A percentile compares a stretch with the other conserved stretches of the same genome.
These are phyloP conservation scores for Salix exigua DNA, from an alignment of 345 rosid species.

Conservation along the genomic window DNA sequence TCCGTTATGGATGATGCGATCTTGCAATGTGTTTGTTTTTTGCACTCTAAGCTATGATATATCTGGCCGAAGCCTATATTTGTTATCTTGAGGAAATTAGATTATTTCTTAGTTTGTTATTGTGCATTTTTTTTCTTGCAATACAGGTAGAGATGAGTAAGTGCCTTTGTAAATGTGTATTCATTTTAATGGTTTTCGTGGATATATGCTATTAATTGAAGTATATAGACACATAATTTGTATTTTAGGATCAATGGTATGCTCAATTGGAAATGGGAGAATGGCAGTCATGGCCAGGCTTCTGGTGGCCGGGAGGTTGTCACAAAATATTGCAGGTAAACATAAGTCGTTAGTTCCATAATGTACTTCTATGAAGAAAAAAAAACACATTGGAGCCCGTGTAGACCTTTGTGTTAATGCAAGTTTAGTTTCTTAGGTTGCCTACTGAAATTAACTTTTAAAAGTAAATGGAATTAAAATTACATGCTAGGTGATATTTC, in stretches of 20 bases:
- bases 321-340: conserved; percentile 30
- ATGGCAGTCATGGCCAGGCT: conserved; percentile 64
- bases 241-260: conserved; percentile 44
- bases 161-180: not conserved
- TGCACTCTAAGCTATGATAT: not conserved
- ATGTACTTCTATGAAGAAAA: not conserved
- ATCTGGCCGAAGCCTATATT: not conserved
- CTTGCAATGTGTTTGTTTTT: conserved; percentile 12
- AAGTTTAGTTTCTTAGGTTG: too few relatives aligned
- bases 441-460: not conserved
- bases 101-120: not conserved
- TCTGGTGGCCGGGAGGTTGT: conserved; percentile 40
- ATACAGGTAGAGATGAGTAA: not conserved
- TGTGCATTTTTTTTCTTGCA: not conserved
- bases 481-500: not conserved
- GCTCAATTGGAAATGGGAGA: conserved; percentile 49
- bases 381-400: too few relatives aligned
- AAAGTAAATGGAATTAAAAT: not conserved
- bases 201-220: conserved; percentile 2
- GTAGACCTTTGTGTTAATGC: too few relatives aligned
- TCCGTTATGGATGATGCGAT: not conserved
- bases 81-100: not conserved
- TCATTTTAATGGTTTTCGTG: conserved; percentile 1
- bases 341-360: not conserved
- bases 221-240: conserved; percentile 21